phyloP scores from a whole-genome alignment of 306 rosid species.

The Glycyrrhiza uralensis region DNA sequence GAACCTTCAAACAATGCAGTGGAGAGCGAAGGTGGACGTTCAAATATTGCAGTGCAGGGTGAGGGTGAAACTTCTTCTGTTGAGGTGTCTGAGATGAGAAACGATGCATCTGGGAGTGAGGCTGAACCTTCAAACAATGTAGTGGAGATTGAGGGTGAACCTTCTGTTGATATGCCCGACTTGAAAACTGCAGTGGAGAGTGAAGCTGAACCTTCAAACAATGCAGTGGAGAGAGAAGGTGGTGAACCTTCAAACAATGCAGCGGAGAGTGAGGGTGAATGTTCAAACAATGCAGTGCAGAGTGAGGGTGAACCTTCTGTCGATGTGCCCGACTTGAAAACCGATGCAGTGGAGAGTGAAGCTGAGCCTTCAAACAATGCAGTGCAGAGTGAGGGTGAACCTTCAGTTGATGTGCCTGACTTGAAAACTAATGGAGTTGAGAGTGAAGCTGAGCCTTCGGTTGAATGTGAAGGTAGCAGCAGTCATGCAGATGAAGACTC shows the following conservation, averaged over 20 bases:
- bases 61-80: neutral
- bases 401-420: neutral
- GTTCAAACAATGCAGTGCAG: neutral
- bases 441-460: slow-evolving; percentile 10
- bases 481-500: slow-evolving; percentile 31
- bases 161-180: neutral
- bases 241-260: neutral
- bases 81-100: neutral
- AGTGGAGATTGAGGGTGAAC: neutral
- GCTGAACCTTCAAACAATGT: neutral
- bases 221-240: neutral
- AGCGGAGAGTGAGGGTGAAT: neutral
- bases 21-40: neutral
- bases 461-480: slow-evolving; percentile 30
- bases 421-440: neutral
- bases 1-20: neutral
- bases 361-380: neutral
- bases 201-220: neutral
- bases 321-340: neutral
- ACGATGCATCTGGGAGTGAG: neutral
- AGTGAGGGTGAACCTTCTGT: neutral
- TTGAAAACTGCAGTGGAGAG: neutral
- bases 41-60: neutral
- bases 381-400: neutral
- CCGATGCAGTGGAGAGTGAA: neutral